Base-by-base conservation (phyloP, 257 asterid species). In the Ajuga chamaepitys region DNA sequence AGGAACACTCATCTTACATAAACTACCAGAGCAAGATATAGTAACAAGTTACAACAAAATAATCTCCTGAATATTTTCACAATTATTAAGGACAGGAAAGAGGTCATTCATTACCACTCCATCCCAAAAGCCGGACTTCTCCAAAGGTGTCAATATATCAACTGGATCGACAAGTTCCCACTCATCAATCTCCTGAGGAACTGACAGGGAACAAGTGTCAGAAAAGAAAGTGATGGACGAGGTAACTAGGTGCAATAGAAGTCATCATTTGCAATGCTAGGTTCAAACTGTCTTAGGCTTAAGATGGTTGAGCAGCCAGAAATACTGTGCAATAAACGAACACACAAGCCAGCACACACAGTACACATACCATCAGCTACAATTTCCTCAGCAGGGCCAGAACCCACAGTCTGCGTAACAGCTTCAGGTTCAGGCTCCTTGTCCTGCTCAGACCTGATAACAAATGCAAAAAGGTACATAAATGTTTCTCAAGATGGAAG, bases 101-200 rank as follows among this genome's bases (percentile, higher is more conserved):
- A 62, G 50, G 66, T 47, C 56, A 83, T 91, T 72, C 55, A n/a
- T n/a, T n/a, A 94, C 99, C 85, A 94, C 98, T 76, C 99, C 96
- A 68, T 94, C 96, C 98, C 98, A 94, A 81, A 94, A 94, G 48
- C 97, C 97, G 44, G 96, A 86, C 87, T 94, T 94, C 80, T 94
- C 99, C 73, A 94, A 72, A 73, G 99, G 95, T 46, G 89, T 81
- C 82, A 94, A 76, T 73, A 94, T 85, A 75, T 94, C 99, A 77
- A 94, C 95, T 47, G 99, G 99, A 86, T 94, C 98, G 70, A 86
- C 95, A 79, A 94, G 98, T 58, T 94, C 99, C 45, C 88, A 94
- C 77, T 90, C 98, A 81, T 94, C 99, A 73, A 94, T 81, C 85
- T 86, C 99, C 83, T 82, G 98, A 32, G 92, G 91, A 81, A 73